Base-by-base conservation (phyloP, 768 basidiomycete species). In the Fistulinella prunicolor region DNA sequence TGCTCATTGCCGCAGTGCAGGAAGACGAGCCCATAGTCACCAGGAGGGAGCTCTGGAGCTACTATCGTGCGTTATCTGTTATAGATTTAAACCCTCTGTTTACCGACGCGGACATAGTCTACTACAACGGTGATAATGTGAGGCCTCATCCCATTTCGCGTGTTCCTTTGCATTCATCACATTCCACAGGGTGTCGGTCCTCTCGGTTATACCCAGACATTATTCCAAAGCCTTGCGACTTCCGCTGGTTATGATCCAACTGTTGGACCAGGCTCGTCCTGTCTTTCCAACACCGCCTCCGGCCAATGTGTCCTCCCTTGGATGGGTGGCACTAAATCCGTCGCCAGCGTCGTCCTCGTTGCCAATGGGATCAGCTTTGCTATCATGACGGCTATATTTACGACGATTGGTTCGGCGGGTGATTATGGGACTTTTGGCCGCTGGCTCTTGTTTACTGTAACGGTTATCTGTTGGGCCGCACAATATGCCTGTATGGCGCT, bases 101-200 rank as follows among this genome's bases (percentile, higher is more conserved):
- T 50, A 37, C 42, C 39, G 22, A 45, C 30, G 9, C 20, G 17
- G 2, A 26, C 19, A 38, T 44, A 90, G 88, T 89, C 48, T 89
- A 89, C 59, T 86, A 83, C 66, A 91, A 89, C 49, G 88, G 87
- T 44, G 81, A 89, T 53, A 89, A 87, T 64, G 85, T 86, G 55
- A n/a, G 75, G 4, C 17, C 14, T 35, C 20, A 13, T 28, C 10
- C 4, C 19, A 14, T 40, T 7, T 32, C 17, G n/a, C 37, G 3
- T 4, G 9, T 4, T 40, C 28, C 16, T 16, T 28, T 21, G 12
- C 26, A 7, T 7, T 42, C 21, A 51, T 38, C 26, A 21, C 17
- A 19, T 24, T 23, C 29, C 23, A 6, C 54, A 88, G 82, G 84
- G 86, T 40, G 83, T 85, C 17, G 85, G 85, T 26, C 85, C 85